These are phyloP conservation scores for Talaromyces liani DNA, from an alignment of 495 filamentous ascomycete genomes.

Conservation along the genomic window DNA sequence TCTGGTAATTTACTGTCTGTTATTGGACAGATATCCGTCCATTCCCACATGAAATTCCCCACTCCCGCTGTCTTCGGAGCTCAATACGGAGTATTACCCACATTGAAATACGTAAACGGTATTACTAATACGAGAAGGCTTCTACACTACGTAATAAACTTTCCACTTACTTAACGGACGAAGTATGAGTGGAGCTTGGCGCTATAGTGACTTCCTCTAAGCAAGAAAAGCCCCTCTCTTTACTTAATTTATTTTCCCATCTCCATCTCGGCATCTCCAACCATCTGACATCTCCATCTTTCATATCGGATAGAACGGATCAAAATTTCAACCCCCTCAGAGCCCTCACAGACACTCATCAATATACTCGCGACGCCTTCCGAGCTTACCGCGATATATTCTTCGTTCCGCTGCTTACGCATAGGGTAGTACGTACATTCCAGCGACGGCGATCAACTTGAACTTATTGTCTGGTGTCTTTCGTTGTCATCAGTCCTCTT, in stretches of 20 bases:
- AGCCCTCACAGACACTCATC: not conserved
- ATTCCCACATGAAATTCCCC: not conserved
- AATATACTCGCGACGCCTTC: not conserved
- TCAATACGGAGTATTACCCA: not conserved
- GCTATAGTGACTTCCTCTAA: not conserved
- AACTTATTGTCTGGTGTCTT: not conserved
- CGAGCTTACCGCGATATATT: not conserved
- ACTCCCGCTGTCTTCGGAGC: not conserved
- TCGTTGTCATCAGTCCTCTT: not conserved
- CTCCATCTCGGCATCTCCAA: not conserved
- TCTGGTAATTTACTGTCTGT: not conserved
- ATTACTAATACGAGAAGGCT: not conserved
- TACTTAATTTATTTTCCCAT: not conserved
- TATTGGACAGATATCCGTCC: not conserved
- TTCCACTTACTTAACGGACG: not conserved
- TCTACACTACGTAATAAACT: not conserved
- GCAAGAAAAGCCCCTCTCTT: not conserved
- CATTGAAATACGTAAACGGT: not conserved
- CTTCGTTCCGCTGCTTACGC: not conserved
- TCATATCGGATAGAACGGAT: not conserved
- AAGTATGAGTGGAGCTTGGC: not conserved
- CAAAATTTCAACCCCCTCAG: not conserved
- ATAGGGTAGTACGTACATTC: not conserved
- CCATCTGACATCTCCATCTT: not conserved
- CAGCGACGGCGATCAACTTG: not conserved